Evolutionary conservation across 2,329 filamentous ascomycete species (phyloP), one percentile per base, ranked within the genome.

Genomic region (Talaromyces rugulosus): DNA sequence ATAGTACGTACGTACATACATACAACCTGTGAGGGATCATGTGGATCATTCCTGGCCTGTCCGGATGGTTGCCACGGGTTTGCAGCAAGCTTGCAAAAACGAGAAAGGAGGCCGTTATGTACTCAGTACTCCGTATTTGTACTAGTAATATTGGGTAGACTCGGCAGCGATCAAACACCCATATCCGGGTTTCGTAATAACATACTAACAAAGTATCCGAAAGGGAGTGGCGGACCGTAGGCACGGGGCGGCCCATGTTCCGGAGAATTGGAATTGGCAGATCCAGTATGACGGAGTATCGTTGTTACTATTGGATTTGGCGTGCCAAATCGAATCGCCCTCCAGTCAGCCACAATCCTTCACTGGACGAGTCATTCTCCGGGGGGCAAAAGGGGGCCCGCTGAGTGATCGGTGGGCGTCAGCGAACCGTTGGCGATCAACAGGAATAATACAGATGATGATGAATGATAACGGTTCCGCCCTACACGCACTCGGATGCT

Each of bases 241-340:
- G 54, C 60, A 61, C 59, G 59, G 59, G 59, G 60, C 60, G 60
- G 60, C 47, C 60, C 60, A 54, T 58, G 55, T 56, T 54, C 59
- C 47, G 60, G 55, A 58, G 47, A 58, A 27, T 56, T 56, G 55
- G 55, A 42, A 30, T 44, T 18, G 53, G 53, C 23, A 54, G 31
- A 40, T 40, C 53, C 53, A 40, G 16, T 40, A 56, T 18, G 8
- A 56, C 36, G 53, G 27, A 56, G 36, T 23, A 42, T 33, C 18
- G 34, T 42, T 27, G 54, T 56, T 34, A 16, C 5, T n/a, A 40
- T 40, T 40, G 36, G 44, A 56, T 44, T 56, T 23, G 14, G n/a
- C 31, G n/a, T 47, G 42, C 18, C 33, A 47, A 18, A 47, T 55
- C 23, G 28, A 44, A 33, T 42, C 18, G 34, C 27, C 42, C 50